Evolutionary conservation across 2,329 filamentous ascomycete species (phyloP), one percentile per base, ranked within the genome.

Genomic region (Fusarium sterilihyphosum): DNA sequence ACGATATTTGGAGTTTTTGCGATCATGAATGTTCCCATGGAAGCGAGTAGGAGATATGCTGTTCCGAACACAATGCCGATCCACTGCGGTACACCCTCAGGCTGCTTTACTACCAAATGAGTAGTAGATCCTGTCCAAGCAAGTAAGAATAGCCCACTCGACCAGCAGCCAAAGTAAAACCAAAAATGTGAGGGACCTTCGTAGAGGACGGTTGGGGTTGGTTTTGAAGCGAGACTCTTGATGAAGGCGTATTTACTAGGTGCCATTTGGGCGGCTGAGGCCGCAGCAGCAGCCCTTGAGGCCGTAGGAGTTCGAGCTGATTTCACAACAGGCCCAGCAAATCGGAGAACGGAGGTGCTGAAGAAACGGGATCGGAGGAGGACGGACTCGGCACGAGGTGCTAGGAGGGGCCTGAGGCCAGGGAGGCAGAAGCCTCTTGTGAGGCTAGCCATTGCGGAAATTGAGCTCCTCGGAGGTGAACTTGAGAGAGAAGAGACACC

Each of bases 101-200:
- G 86, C 60, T 83, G 82, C 11, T 78, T 60, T 18, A 83, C 73
- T 13, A 79, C 78, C 33, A 76, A 66, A 14, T 80, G 81, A 14
- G 80, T 82, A 22, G 83, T 84, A 57, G 83, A 66, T 16, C 67
- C 74, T 9, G 82, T 82, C 83, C 83, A 84, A 2, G 74, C 65
- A 24, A 84, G 67, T 37, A 84, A 80, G 13, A 78, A 88, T 29
- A 85, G 69, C 5, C 88, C 88, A 33, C 89, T 87, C 20, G 83
- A 80, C 81, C 91, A 91, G 78, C 89, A 89, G 52, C 89, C 88
- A 74, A 89, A 79, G 71, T 92, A 86, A 80, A 91, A 92, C 82
- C 87, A 86, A 65, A 88, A 88, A 77, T 93, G 91, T 3, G 90
- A 90, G 20, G 90, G 90, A 3, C 88, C 88, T 77, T 91, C 86